Evolutionary conservation across 202 grass and related monocot genomes (phyloP), one percentile per base, ranked within the genome.

Genomic region (Hordeum pubiflorum): DNA sequence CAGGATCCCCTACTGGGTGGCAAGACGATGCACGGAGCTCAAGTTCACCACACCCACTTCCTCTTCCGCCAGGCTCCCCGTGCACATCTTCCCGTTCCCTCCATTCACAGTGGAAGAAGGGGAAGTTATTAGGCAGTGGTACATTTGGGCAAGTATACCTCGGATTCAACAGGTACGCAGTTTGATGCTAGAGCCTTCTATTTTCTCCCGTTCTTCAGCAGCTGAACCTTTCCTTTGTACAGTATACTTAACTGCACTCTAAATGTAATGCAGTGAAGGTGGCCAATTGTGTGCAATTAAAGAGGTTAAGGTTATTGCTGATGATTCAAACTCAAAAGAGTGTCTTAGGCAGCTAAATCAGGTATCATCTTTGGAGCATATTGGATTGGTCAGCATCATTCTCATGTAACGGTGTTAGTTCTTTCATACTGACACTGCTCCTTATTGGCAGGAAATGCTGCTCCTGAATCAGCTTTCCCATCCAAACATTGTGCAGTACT

Each of bases 261-360:
- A 63, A 79, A 75, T 68, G 13, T 57, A 79, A 81, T 87, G 67
- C 90, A 98, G 96, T 79, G 87, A 91, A 83, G 91, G 93, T 4
- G 96, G 92, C 39, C 92, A 91, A 61, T 88, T 93, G 90, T 99
- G 96, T 89, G 96, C 96, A 83, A 93, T 99, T 90, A 99, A 99
- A 86, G 92, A 99, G 83, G 96, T 99, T 58, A 96, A 91, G 52
- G 89, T 96, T 76, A 96, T 99, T 83, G 94, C 90, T 85, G 96
- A 99, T 78, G 96, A 99, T 90, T 84, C 87, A 52, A 99, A 96
- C 87, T 99, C 96, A 72, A 99, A 82, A 87, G 96, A 99, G 83
- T 95, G 86, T 66, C 92, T 99, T 38, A 91, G 83, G 68, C 96
- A 99, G 83, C 87, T 99, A 69, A 95, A 87, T 83, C 96, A 99